Base-by-base conservation (phyloP, 164 flowering plant genomes). In the Dillenia suffruticosa region DNA sequence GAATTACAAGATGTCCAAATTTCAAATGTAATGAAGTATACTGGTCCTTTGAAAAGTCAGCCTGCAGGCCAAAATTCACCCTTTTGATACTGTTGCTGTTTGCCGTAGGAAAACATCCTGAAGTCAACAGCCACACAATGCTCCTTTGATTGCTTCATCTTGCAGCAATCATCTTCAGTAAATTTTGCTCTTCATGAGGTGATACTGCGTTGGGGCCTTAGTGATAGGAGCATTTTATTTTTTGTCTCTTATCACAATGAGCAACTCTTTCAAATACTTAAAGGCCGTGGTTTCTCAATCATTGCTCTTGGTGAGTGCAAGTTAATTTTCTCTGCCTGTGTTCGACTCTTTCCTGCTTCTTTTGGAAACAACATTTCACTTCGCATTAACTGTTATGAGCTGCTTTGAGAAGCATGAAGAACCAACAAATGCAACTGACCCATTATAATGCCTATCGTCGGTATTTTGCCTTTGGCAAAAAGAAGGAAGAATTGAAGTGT, bases 291-390 rank as follows among this genome's bases (percentile, higher is more conserved):
- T 26, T 82, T 77, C 84, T 56, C 74, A 54, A 62, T 72, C 45
- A 66, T 73, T 71, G 55, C 81, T 61, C 68, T 70, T 54, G 63
- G 91, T 88, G 73, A 80, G 85, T 75, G 3, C 7, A 46, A 48
- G 16, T 57, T 59, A n/a, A 12, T 54, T 26, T 12, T 59, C 14
- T 24, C 43, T 67, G 19, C 48, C 56, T 6, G 13, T 14, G 60
- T 45, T 51, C 13, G 17, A 10, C 2, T 45, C 9, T 22, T 59
- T 52, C 8, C 13, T 53, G 9, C 46, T 7, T 15, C 14, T 14
- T 51, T 22, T 8, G 9, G 9, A 51, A 17, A 14, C 3, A 14
- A 51, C n/a, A 51, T 51, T 12, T 13, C 9, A 9, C 53, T 2
- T 51, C 9, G 9, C 17, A 12, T 10, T 13, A n/a, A 14, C 53